Conservation (phyloP, 2,329 filamentous ascomycete genomes). For the Oidium heveae region DNA sequence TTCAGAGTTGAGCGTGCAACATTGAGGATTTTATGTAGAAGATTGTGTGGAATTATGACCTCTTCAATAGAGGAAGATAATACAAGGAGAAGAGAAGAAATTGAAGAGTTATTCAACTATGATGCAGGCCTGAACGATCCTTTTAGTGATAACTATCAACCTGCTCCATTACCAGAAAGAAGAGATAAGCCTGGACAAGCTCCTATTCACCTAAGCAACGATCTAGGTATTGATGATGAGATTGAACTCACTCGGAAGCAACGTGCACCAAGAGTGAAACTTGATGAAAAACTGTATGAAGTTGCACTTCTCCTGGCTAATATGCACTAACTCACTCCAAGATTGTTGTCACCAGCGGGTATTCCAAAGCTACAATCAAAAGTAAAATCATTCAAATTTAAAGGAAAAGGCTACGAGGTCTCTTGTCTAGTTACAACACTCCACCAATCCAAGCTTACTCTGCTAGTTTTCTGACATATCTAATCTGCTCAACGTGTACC, state of each 20-base stretch:
- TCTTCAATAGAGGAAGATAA: neutral
- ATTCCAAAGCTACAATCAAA: slow-evolving; percentile 58
- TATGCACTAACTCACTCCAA: slow-evolving; percentile 14
- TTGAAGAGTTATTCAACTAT: slow-evolving; percentile 50
- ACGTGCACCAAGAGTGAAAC: slow-evolving; percentile 52
- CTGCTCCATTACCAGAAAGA: slow-evolving; percentile 5
- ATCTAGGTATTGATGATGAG: slow-evolving; percentile 64
- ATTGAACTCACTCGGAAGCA: slow-evolving; percentile 52
- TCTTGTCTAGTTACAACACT: neutral
- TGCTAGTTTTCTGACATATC: slow-evolving; percentile 58
- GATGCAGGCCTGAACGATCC: slow-evolving; percentile 25
- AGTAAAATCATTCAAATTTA: slow-evolving; percentile 49
- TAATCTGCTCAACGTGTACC: slow-evolving; percentile 68
- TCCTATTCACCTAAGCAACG: slow-evolving; percentile 22
- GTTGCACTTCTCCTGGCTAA: neutral
- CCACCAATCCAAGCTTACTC: neutral
- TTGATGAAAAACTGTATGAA: slow-evolving; percentile 51
- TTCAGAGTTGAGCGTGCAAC: too few relatives aligned
- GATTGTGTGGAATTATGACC: too few relatives aligned
- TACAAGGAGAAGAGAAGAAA: slow-evolving; percentile 19
- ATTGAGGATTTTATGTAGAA: too few relatives aligned
- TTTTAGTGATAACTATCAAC: slow-evolving; percentile 9
- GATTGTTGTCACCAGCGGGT: slow-evolving; percentile 58
- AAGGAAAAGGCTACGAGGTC: slow-evolving; percentile 86
- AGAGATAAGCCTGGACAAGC: slow-evolving; percentile 16